Evolutionary conservation across 805 yeast genomes (phyloP), one percentile per base, ranked within the genome.

Genomic region (Hyphopichia homilentoma): DNA sequence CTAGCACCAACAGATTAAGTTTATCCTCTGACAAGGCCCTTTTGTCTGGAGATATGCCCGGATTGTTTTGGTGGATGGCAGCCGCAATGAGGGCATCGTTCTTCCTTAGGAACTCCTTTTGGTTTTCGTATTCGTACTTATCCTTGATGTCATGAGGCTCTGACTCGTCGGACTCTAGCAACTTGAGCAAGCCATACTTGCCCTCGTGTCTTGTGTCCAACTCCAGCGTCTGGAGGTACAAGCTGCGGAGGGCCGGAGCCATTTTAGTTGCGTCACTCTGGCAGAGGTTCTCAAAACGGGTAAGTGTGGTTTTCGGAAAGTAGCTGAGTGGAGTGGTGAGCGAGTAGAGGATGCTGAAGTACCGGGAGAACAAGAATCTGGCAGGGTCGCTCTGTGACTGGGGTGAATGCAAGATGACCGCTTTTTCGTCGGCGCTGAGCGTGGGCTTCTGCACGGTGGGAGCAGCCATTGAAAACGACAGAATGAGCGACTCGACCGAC

Each of bases 241-340:
- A 40, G 14, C 54, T 47, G 11, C 42, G 38, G 4, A 77, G 38
- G 4, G 35, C 49, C 14, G 53, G 54, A 6, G 36, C 33, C 14
- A 49, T 36, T 3, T 22, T 30, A 2, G 36, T 34, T 9, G 39
- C 34, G 13, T 57, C 53, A 19, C 48, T 40, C 2, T 40, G 39
- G 36, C 77, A 72, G 40, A 77, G 48, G 15, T 65, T 65, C 29
- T 53, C 59, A 30, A 75, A 52, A 32, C 81, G 52, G 8, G 70
- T 50, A 23, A 77, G 50, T 4, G 74, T 68, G 0, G 80, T 73
- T 41, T 77, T 77, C 7, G 62, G 59, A 29, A 57, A 66, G 39
- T 67, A 67, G 26, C 56, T 59, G 26, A 67, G 48, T 1, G 73
- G 72, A 1, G 64, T 65, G 3, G 50, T 53, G 18, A 63, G 52